Conservation (phyloP, 2,329 filamentous ascomycete species). For the Exophiala alcalophila region DNA sequence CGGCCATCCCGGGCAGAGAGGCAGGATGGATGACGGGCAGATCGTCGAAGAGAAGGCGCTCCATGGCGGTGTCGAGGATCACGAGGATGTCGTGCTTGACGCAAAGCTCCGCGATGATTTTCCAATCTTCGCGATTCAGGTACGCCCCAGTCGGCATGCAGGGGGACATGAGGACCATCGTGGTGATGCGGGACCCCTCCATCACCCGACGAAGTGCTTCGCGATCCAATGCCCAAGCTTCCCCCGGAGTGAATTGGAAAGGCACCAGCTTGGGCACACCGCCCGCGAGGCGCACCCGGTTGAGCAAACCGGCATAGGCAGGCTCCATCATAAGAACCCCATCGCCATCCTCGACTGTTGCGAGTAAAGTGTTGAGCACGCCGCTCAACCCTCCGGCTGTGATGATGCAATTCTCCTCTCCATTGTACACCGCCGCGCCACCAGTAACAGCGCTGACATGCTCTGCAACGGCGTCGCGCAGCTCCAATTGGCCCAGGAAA, state of each 20-base stretch:
- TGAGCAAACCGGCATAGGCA: constrained; percentile 13
- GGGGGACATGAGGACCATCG: constrained; percentile 20
- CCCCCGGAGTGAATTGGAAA: constrained; percentile 10
- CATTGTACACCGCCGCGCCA: constrained; percentile 6
- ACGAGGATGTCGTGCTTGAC: constrained; percentile 15
- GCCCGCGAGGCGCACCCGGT: constrained; percentile 17
- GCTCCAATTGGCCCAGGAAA: constrained; percentile 11
- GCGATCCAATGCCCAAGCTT: constrained; percentile 11
- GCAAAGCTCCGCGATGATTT: constrained; percentile 14
- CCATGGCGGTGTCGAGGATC: constrained; percentile 19
- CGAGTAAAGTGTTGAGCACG: constrained; percentile 17
- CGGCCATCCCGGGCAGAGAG: constrained; percentile 14
- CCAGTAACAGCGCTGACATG: constrained; percentile 9
- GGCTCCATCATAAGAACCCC: constrained; percentile 17
- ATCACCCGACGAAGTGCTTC: constrained; percentile 6
- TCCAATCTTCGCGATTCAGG: constrained; percentile 11
- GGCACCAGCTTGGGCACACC: constrained; percentile 15
- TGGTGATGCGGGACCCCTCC: constrained; percentile 3
- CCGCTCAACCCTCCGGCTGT: constrained; percentile 15
- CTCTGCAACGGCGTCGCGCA: constrained; percentile 13
- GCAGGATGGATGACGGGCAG: constrained; percentile 10
- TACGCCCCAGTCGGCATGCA: constrained; percentile 17
- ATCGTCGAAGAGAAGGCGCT: constrained; percentile 17
- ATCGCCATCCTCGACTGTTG: constrained; percentile 18
- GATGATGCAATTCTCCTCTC: constrained; percentile 16